phyloP scores from a whole-genome alignment of 2,329 filamentous ascomycete species.

The Ophiostoma piceae region DNA sequence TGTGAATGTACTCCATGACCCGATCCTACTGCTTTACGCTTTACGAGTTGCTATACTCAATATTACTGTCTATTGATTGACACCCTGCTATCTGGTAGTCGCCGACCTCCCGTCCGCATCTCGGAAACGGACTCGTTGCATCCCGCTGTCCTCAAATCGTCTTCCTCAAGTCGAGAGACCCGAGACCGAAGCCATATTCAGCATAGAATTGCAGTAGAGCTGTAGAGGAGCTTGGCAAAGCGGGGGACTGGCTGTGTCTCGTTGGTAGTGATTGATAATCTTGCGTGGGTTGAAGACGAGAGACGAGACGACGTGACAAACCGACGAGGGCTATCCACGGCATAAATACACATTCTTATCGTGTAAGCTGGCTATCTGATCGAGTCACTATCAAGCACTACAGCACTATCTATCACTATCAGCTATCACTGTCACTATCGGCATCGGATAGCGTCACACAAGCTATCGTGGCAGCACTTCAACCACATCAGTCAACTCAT shows the following conservation, averaged over 20 bases:
- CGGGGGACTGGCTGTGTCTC: background rate
- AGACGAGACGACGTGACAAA: background rate
- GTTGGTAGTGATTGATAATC: background rate
- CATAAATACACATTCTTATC: constrained; percentile 5
- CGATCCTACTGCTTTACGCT: background rate
- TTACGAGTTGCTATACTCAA: background rate
- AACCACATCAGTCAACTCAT: background rate
- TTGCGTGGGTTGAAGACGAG: background rate
- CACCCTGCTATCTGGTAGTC: background rate
- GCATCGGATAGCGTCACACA: background rate
- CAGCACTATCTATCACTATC: background rate
- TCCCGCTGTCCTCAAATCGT: no score
- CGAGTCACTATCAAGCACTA: background rate
- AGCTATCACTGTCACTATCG: background rate
- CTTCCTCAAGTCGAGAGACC: no score
- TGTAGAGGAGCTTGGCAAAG: background rate
- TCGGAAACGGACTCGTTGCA: background rate
- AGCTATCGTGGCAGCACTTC: background rate
- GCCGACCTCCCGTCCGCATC: background rate
- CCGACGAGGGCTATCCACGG: background rate
- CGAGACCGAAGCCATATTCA: no score
- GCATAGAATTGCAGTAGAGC: no score
- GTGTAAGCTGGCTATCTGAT: background rate
- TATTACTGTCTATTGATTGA: background rate
- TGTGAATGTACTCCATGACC: background rate